Percentiles rank a stretch among this genome's conserved stretches.
phyloP scores from a whole-genome alignment of 83 land plant species.

The Picea abies region DNA sequence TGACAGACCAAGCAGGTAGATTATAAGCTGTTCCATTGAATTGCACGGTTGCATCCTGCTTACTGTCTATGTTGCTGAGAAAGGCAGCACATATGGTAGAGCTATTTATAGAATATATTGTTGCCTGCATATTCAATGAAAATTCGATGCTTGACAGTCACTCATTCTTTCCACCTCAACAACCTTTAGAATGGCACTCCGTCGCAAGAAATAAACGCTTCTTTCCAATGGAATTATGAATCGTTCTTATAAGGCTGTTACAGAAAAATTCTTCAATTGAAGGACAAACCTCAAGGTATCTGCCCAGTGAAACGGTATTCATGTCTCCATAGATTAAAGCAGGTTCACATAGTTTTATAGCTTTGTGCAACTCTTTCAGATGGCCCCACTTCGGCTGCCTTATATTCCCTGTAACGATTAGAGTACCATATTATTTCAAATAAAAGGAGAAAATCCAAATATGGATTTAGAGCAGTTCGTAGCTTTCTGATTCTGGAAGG shows the following conservation, averaged over 20 bases:
- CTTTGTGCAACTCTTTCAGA: too few species aligned
- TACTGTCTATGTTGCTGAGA: conserved; percentile 49
- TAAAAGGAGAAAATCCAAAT: too few species aligned
- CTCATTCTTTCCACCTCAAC: neutral
- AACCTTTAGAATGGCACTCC: too few species aligned
- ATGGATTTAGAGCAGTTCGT: too few species aligned
- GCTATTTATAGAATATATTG: neutral
- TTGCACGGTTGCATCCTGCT: conserved; percentile 37
- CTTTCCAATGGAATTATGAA: too few species aligned
- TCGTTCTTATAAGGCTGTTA: too few species aligned
- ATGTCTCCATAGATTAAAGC: conserved; percentile 24
- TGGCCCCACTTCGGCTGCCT: conserved; percentile 26
- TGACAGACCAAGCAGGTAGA: conserved; percentile 92
- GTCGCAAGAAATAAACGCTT: too few species aligned
- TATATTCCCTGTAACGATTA: conserved; percentile 48
- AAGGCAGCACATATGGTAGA: conserved; percentile 26
- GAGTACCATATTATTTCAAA: conserved; percentile 27
- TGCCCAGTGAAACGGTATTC: conserved; percentile 19
- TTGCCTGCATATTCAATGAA: conserved; percentile 14
- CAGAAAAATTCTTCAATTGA: conserved; percentile 2
- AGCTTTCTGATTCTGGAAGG: too few species aligned
- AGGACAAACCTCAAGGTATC: conserved; percentile 27
- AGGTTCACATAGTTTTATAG: conserved; percentile 28
- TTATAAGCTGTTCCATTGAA: conserved; percentile 40
- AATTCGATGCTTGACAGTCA: neutral